Evolutionary conservation across 2,329 filamentous ascomycete genomes (phyloP).

Genomic region (Thelonectria rubi): DNA sequence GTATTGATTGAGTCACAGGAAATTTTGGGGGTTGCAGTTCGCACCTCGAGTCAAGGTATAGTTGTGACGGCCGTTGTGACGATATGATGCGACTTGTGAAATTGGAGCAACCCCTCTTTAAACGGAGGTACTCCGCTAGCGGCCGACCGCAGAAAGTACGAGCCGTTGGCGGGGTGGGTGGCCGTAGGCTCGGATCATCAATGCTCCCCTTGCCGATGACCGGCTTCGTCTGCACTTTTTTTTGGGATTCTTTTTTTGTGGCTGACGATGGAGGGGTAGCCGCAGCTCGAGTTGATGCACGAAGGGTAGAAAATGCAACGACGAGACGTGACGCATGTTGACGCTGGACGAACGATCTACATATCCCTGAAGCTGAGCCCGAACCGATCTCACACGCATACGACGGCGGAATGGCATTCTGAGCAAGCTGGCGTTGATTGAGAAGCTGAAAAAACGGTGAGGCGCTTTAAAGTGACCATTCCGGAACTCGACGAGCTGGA

Average conservation of each 20-base stretch:
- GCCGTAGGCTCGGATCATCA: conserved; percentile 41
- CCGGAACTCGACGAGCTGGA: not conserved
- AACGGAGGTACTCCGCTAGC: conserved; percentile 32
- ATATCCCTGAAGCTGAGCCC: not conserved
- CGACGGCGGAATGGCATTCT: not conserved
- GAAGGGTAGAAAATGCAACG: not conserved
- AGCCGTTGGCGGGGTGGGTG: conserved; percentile 38
- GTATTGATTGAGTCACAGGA: conserved; percentile 53
- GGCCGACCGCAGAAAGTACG: conserved; percentile 10
- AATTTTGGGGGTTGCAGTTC: conserved; percentile 47
- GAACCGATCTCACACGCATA: not conserved
- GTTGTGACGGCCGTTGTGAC: not conserved
- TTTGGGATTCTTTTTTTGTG: not conserved
- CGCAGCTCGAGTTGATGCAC: not conserved
- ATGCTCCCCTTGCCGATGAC: conserved; percentile 39
- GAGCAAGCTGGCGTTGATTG: not conserved
- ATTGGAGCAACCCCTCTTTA: conserved; percentile 9
- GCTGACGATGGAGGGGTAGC: conserved; percentile 17
- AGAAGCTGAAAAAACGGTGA: not conserved
- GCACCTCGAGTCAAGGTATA: conserved; percentile 6
- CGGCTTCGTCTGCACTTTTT: not conserved
- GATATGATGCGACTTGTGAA: conserved; percentile 10
- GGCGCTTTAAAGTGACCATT: not conserved
- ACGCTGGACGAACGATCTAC: not conserved
- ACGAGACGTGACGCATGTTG: not conserved